A percentile compares a stretch with the other conserved stretches of the same genome.
Conservation (phyloP, 23 red algal genomes). For the Gracilaria domingensis region DNA sequence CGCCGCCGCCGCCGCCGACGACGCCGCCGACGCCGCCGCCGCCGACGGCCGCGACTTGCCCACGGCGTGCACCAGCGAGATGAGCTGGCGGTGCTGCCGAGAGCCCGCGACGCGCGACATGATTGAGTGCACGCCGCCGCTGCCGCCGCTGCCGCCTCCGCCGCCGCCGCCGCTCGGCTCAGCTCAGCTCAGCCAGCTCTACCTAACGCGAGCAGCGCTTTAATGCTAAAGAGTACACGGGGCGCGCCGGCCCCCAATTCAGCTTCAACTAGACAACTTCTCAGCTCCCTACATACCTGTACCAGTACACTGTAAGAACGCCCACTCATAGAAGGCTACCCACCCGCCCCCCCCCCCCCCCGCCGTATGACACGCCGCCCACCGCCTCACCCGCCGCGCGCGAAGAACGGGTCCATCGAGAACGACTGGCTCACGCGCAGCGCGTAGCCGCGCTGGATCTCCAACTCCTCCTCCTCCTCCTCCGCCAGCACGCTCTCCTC, state of each 20-base stretch:
- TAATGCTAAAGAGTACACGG: no score
- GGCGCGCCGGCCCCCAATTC: no score
- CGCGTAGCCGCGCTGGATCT: conserved; percentile 21
- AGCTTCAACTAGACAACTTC: no score
- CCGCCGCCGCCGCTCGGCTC: not conserved
- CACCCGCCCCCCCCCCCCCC: no score
- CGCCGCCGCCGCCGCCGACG: not conserved
- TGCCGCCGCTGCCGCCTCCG: conserved; percentile 14
- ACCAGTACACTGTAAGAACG: no score
- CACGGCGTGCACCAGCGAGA: not conserved
- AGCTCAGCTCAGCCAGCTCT: no score
- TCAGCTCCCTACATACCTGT: no score
- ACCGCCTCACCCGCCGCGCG: not conserved
- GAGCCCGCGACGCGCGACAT: not conserved
- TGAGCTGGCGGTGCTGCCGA: conserved; percentile 13
- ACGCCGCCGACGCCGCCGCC: not conserved
- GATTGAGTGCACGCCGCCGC: not conserved
- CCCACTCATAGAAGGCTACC: no score
- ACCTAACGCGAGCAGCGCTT: no score
- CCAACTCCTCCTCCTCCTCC: conserved; percentile 29
- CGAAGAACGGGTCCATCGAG: conserved; percentile 18
- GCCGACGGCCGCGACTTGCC: not conserved
- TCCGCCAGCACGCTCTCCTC: conserved; percentile 25
- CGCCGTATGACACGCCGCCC: no score
- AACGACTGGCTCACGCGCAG: conserved; percentile 30